Evolutionary conservation across 1,284 basidiomycete genomes (phyloP), one percentile per base, ranked within the genome.

Genomic region (Mycosarcoma mackinlayi): DNA sequence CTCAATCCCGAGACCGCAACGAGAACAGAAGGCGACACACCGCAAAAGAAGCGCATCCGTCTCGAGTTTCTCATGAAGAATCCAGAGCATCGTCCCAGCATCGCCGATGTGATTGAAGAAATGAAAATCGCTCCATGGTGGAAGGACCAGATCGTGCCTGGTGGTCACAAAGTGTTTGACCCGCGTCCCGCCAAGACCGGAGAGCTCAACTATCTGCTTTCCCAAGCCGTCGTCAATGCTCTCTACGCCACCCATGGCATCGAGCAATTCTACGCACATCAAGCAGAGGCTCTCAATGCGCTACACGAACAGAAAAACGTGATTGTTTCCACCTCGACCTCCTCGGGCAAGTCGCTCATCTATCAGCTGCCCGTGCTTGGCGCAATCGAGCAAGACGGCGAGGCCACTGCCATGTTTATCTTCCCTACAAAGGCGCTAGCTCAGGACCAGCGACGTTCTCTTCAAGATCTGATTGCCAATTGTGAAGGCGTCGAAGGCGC

Each of bases 381-480:
- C 40, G 88, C 88, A 56, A 84, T 95, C 42, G 89, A 92, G 81
- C 84, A 86, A 19, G 87, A 92, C 77, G 79, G 81, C 4, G 77
- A 83, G 14, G 81, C 90, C 3, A 94, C 89, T 0, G 92, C 92
- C 1, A 87, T 95, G 47, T 92, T 93, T 77, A 87, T 95, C 44
- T 95, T 94, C 76, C 93, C 93, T 1, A 95, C 93, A 1, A 95
- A 95, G 89, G 93, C 93, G 9, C 85, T 95, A 27, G 93, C 93
- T 1, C 93, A 95, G 83, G 93, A 95, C 79, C 93, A 95, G 82
- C 88, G 87, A 66, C 59, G 76, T 3, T 79, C 80, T 16, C 56
- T 82, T 10, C 66, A 73, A 41, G 70, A 73, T 21, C 79, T 95
- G 6, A 76, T 94, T 1, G 85, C 78, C 57, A 85, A 86, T 9